A percentile compares a stretch with the other conserved stretches of the same genome.
phyloP scores from a whole-genome alignment of 2,329 filamentous ascomycete genomes.

The Calonectria hawksworthii region DNA sequence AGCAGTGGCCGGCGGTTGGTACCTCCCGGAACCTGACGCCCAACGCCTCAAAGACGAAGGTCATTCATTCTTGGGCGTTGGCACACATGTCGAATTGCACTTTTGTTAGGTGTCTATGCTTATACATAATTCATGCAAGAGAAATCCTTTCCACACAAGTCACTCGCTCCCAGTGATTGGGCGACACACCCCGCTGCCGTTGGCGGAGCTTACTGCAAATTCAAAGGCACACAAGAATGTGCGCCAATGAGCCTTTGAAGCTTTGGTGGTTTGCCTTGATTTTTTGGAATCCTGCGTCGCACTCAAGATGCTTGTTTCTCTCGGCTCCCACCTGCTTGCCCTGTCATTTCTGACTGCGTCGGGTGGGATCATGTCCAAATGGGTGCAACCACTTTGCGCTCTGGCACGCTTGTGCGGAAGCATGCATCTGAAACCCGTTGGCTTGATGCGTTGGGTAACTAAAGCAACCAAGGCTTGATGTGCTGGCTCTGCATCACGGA shows the following conservation, averaged over 20 bases:
- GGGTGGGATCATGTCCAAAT: not conserved
- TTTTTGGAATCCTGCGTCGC: not conserved
- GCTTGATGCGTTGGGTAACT: not conserved
- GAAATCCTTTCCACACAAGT: slow-evolving; percentile 4
- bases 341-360: not conserved
- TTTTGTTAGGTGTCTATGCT: not conserved
- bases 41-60: not conserved
- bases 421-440: not conserved
- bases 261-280: not conserved
- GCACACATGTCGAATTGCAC: not conserved
- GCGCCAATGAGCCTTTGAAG: not conserved
- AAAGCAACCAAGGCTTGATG: slow-evolving; percentile 2
- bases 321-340: not conserved
- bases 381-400: not conserved
- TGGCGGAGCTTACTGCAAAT: slow-evolving; percentile 19
- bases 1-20: not conserved
- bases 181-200: not conserved
- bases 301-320: not conserved
- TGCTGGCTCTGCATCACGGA: slow-evolving; percentile 21
- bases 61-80: not conserved
- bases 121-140: slow-evolving; percentile 15
- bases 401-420: not conserved
- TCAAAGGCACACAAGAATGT: not conserved
- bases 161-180: slow-evolving; percentile 11
- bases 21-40: not conserved